Evolutionary conservation across 108 stramenopile species (phyloP), one percentile per base, ranked within the genome.

Genomic region (Fragilaria radians): DNA sequence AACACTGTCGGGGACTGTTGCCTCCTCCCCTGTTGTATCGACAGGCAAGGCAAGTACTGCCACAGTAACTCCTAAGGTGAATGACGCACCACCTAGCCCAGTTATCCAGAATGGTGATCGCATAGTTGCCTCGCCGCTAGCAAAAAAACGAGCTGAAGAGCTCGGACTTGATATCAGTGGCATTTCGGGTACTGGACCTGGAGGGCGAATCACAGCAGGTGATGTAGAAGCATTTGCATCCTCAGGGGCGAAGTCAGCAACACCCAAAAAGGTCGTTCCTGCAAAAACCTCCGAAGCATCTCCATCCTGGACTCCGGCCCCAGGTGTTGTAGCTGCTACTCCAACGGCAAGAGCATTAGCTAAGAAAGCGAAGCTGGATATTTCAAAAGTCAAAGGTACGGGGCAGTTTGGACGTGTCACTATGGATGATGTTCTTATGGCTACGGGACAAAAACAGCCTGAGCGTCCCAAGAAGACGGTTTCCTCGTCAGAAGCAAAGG

Each of bases 321-420:
- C 88, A 34, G 88, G 91, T 52, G 91, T 93, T 52, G 60, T 83
- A 19, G 85, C 84, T 33, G 91, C 88, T 31, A 88, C 88, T 25
- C 79, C 91, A 4, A 88, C 74, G 62, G 85, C 77, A 28, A 79
- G 86, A 23, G 73, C 74, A 28, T 70, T 82, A 42, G 81, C 81
- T 57, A 88, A 93, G 74, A 91, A 93, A 70, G 81, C 86, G 54
- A 90, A 90, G 59, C 30, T 96, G 7, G 95, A 96, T 70, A 58
- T 96, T 45, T 51, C 81, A 27, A 81, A 75, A 28, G 73, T 92
- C 57, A 24, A 66, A 45, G 97, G 96, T 63, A 95, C 94, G 22
- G 97, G 97, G 23, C 68, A 93, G 63, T 95, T 96, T 47, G 96
- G 95, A 21, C 89, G 97, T 52, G 95, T 98, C 23, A 96, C 95